These are phyloP conservation scores for Cyamopsis tetragonoloba DNA, from an alignment of 306 rosid species.

Conservation along the genomic window DNA sequence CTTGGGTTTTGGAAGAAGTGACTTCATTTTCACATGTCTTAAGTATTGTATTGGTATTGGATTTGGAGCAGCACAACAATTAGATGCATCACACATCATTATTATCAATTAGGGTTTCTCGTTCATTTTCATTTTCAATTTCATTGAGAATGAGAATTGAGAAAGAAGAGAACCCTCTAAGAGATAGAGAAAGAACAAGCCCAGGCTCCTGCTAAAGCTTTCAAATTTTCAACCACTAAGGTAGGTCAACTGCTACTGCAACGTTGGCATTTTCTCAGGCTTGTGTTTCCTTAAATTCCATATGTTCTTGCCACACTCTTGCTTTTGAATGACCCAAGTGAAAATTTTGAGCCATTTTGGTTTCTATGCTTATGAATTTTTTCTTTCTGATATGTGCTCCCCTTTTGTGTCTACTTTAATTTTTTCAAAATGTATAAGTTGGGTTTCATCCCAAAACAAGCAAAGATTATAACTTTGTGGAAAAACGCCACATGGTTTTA, in stretches of 20 bases:
- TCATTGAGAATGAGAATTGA: too few species aligned
- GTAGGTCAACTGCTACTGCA: constrained; percentile 69
- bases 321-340: background rate
- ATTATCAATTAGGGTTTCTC: constrained; percentile 20
- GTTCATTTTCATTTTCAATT: too few species aligned
- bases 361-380: background rate
- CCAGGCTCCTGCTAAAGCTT: constrained; percentile 34
- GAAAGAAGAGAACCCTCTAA: constrained; percentile 3
- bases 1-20: constrained; percentile 24
- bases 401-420: too few species aligned
- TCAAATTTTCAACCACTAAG: constrained; percentile 38
- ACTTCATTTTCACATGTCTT: constrained; percentile 16
- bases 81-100: background rate
- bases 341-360: constrained; percentile 23
- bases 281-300: constrained; percentile 26
- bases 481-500: constrained; percentile 7
- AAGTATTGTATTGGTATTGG: background rate
- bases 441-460: constrained; percentile 49
- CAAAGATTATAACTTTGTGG: constrained; percentile 31
- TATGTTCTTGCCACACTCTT: background rate
- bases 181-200: constrained; percentile 12
- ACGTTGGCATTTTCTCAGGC: constrained; percentile 44
- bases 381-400: background rate
- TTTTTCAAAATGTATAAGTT: constrained; percentile 40
- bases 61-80: constrained; percentile 11